Percentiles rank a stretch among this genome's conserved stretches.
Conservation (phyloP, 345 rosid genomes). For the Tarenaya hassleriana region DNA sequence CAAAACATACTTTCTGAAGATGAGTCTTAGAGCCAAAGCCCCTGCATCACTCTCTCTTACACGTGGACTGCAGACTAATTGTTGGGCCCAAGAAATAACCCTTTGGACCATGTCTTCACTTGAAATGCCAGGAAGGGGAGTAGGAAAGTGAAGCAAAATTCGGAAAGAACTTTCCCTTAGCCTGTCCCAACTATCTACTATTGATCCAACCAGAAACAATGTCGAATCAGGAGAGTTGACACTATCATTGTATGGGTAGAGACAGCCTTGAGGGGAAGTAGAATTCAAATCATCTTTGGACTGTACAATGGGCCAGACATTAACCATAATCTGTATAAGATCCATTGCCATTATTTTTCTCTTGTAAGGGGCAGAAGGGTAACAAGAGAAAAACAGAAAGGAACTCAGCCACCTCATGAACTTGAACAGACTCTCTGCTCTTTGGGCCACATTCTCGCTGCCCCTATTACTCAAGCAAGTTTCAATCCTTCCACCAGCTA, state of each 20-base stretch:
- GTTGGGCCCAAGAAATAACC: constrained; percentile 73
- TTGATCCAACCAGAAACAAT: constrained; percentile 70
- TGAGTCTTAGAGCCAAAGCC: constrained; percentile 67
- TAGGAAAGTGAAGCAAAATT: constrained; percentile 79
- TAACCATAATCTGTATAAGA: constrained; percentile 72
- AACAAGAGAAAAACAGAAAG: constrained; percentile 80
- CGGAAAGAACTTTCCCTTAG: constrained; percentile 84
- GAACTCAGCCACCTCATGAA: constrained; percentile 87
- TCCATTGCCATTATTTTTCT: constrained; percentile 97
- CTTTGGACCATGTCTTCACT: constrained; percentile 58
- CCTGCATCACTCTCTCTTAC: constrained; percentile 99
- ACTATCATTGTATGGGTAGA: constrained; percentile 58
- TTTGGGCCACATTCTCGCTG: constrained; percentile 32
- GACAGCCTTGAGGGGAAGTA: constrained; percentile 38
- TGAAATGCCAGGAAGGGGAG: constrained; percentile 87
- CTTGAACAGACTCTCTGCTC: constrained; percentile 67
- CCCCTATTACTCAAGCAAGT: constrained; percentile 22
- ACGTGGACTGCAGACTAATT: constrained; percentile 86
- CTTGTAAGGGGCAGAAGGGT: constrained; percentile 92
- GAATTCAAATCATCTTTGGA: constrained; percentile 35
- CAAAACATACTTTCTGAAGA: constrained; percentile 82
- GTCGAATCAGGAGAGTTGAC: constrained; percentile 71
- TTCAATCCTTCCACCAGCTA: constrained; percentile 21
- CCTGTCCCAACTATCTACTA: constrained; percentile 97
- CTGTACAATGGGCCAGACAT: constrained; percentile 65